These are phyloP conservation scores for Oenanthe javanica DNA, from an alignment of 140 eudicot species.

Conservation along the genomic window DNA sequence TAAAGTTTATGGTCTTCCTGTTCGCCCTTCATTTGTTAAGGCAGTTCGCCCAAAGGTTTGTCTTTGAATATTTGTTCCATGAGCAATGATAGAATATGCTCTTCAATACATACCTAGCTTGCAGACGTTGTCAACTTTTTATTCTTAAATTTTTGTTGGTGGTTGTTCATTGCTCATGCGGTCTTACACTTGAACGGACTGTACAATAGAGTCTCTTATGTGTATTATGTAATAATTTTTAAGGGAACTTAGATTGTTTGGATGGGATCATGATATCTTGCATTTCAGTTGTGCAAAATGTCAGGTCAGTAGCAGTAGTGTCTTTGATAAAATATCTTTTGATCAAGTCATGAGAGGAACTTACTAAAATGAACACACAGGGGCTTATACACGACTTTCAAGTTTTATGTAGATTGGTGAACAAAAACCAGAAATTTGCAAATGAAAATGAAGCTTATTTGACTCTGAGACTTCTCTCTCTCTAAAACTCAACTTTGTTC, in stretches of 20 bases:
- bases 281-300: background rate
- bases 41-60: conserved; percentile 80
- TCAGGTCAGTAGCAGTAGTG: background rate
- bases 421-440: background rate
- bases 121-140: background rate
- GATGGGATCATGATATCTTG: background rate
- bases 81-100: background rate
- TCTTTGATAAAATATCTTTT: background rate
- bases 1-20: conserved; percentile 93
- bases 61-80: background rate
- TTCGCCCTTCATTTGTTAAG: conserved; percentile 93
- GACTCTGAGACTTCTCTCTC: background rate
- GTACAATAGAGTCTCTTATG: background rate
- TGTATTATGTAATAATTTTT: background rate
- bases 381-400: background rate
- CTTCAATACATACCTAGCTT: background rate
- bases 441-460: background rate
- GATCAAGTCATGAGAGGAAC: background rate
- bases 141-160: background rate
- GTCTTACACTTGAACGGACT: background rate
- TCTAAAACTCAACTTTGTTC: background rate
- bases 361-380: background rate
- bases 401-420: background rate
- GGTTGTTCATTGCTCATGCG: background rate
- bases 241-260: background rate